Evolutionary conservation across 2,329 filamentous ascomycete species (phyloP).

Genomic region (Phymatotrichopsis omnivora): DNA sequence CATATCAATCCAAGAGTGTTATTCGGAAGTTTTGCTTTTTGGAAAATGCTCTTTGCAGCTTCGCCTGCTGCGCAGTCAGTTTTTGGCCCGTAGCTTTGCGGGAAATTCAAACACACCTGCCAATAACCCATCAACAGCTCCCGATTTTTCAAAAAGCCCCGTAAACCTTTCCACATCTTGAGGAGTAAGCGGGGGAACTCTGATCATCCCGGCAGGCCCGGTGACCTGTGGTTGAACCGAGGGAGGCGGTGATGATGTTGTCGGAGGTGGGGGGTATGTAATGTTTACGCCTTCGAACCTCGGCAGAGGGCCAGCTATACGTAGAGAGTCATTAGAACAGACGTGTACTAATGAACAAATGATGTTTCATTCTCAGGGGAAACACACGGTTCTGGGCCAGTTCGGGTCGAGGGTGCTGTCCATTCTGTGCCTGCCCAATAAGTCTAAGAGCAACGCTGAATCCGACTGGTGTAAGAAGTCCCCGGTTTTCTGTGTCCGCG

Average conservation of each 20-base stretch:
- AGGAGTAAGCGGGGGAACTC: constrained; percentile 77
- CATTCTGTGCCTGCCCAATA: constrained; percentile 90
- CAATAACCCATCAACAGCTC: constrained; percentile 63
- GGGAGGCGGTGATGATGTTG: constrained; percentile 42
- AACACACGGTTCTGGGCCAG: constrained; percentile 64
- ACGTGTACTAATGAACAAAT: constrained; percentile 1
- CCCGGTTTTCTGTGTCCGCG: constrained; percentile 91
- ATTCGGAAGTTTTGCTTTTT: constrained; percentile 80
- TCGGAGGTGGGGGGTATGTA: constrained; percentile 34
- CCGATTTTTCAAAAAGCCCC: constrained; percentile 81
- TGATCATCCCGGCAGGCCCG: constrained; percentile 55
- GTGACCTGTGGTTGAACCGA: constrained; percentile 47
- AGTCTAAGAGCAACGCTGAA: constrained; percentile 88
- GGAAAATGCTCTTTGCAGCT: constrained; percentile 86
- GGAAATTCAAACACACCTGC: constrained; percentile 42
- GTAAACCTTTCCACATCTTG: constrained; percentile 87
- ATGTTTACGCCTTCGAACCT: constrained; percentile 71
- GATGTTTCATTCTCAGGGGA: neutral
- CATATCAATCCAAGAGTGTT: constrained; percentile 90
- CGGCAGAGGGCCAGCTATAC: constrained; percentile 65
- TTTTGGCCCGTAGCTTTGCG: constrained; percentile 15
- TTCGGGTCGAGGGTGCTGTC: constrained; percentile 68
- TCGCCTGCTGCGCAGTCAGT: constrained; percentile 47
- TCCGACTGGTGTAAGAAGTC: constrained; percentile 81
- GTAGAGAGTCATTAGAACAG: constrained; percentile 17